Base-by-base conservation (phyloP, 2,329 filamentous ascomycete species). In the Madurella mycetomatis region DNA sequence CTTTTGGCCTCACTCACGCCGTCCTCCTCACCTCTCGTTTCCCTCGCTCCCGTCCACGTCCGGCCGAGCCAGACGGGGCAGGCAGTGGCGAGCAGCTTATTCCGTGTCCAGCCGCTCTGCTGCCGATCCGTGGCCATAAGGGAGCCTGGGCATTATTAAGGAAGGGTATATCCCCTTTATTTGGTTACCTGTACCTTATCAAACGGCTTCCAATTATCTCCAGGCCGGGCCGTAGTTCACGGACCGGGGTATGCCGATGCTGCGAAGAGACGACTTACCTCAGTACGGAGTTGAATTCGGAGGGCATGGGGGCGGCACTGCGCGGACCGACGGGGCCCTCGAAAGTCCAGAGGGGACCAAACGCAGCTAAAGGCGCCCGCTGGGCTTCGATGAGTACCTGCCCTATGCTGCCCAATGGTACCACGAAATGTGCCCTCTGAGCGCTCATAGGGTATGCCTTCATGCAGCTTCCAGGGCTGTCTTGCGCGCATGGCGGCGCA, bases 401-500 rank as follows among this genome's bases (percentile, higher is more conserved):
- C 51, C 56, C 56, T 54, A 54, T 55, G 52, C 51, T 57, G 60
- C 60, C 72, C 71, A 74, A 74, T 73, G 56, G 62, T 56, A 65
- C 67, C 59, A 48, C 53, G 53, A 67, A 65, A 60, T 60, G 60
- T 56, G 65, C 47, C 62, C 59, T 65, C 65, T 57, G 63, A 49
- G 52, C 63, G 68, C 69, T 70, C 63, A 74, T 74, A 74, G 72
- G 72, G 66, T 65, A 62, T 71, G 63, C 55, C 61, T 60, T 65
- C 67, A 70, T 73, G 72, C 72, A 73, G 61, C 62, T 65, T 67
- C 69, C 66, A 67, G 70, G 66, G 68, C 62, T 61, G 56, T 52
- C 55, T 70, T 70, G 67, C 69, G 64, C 65, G 69, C 69, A 73
- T 70, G 66, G 74, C 72, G 72, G 73, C 73, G 74, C 73, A 75